phyloP scores from a whole-genome alignment of 768 basidiomycete species.

The Hericium alpestre region DNA sequence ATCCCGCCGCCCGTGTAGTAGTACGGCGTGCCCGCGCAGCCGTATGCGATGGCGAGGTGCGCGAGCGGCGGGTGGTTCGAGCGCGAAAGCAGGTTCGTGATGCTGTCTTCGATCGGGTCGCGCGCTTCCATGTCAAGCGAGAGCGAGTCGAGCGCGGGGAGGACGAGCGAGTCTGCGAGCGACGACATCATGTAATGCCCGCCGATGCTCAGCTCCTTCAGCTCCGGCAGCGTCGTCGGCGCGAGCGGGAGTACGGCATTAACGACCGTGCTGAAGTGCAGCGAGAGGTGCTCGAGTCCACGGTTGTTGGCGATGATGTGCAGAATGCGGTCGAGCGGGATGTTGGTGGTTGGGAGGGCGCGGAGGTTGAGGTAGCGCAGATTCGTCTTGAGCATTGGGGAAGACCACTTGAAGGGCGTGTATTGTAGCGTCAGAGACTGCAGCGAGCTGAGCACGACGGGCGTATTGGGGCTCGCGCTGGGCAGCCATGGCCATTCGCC shows the following conservation, averaged over 20 bases:
- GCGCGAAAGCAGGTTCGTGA: slow-evolving; percentile 48
- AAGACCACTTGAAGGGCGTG: slow-evolving; percentile 69
- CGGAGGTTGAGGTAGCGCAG: slow-evolving; percentile 53
- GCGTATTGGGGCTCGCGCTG: slow-evolving; percentile 27
- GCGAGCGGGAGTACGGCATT: slow-evolving; percentile 54
- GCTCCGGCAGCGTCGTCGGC: slow-evolving; percentile 39
- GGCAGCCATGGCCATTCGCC: slow-evolving; percentile 72
- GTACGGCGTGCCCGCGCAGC: slow-evolving; percentile 27
- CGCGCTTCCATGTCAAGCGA: slow-evolving; percentile 63
- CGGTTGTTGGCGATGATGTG: slow-evolving; percentile 52
- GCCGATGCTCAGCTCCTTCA: slow-evolving; percentile 48
- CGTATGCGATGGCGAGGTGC: slow-evolving; percentile 55
- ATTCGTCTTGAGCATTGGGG: slow-evolving; percentile 55
- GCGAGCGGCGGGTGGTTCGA: slow-evolving; percentile 48
- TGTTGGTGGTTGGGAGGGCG: slow-evolving; percentile 49
- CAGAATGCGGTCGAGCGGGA: slow-evolving; percentile 61
- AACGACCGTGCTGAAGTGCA: slow-evolving; percentile 54
- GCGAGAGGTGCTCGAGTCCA: slow-evolving; percentile 40
- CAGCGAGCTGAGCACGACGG: slow-evolving; percentile 35
- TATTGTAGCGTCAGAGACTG: slow-evolving; percentile 55
- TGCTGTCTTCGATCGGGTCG: slow-evolving; percentile 67
- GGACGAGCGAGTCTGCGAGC: slow-evolving; percentile 49
- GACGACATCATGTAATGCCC: slow-evolving; percentile 56
- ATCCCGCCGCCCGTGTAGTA: slow-evolving; percentile 52
- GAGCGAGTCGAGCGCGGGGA: slow-evolving; percentile 49